Evolutionary conservation across 2,329 filamentous ascomycete genomes (phyloP).

Genomic region (Ramularia collo-cygni): DNA sequence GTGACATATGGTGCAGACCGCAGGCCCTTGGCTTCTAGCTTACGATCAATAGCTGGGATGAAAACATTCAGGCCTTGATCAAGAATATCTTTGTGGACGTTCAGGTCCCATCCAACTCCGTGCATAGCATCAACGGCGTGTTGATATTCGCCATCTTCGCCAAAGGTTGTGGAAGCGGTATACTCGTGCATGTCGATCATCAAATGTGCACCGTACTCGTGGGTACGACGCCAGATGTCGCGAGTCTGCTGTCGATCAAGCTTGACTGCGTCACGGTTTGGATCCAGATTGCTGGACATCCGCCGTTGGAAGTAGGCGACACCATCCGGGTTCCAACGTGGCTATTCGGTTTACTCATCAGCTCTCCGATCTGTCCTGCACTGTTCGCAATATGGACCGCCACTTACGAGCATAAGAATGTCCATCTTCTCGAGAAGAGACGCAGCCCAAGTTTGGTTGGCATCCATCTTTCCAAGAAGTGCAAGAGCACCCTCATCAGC

Average conservation of each 20-base stretch:
- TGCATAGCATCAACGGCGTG: slow-evolving; percentile 27
- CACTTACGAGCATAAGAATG: slow-evolving; percentile 19
- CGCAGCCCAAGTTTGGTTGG: slow-evolving; percentile 28
- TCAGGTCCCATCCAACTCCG: slow-evolving; percentile 19
- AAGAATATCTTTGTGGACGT: slow-evolving; percentile 26
- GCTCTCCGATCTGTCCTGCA: too few species aligned
- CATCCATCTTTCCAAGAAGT: slow-evolving; percentile 31
- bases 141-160: slow-evolving; percentile 23
- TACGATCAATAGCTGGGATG: slow-evolving; percentile 22
- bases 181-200: slow-evolving; percentile 32
- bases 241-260: slow-evolving; percentile 26
- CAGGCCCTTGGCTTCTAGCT: slow-evolving; percentile 24
- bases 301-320: slow-evolving; percentile 21
- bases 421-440: slow-evolving; percentile 29
- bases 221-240: slow-evolving; percentile 27
- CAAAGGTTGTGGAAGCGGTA: slow-evolving; percentile 24
- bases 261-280: slow-evolving; percentile 23
- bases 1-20: slow-evolving; percentile 32
- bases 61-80: slow-evolving; percentile 27
- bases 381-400: too few species aligned
- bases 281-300: slow-evolving; percentile 19
- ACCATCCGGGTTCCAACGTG: slow-evolving; percentile 17
- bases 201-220: slow-evolving; percentile 27
- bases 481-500: slow-evolving; percentile 33
- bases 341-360: too few species aligned